Conservation (phyloP, 2,329 filamentous ascomycete species). For the Claviceps sp. region DNA sequence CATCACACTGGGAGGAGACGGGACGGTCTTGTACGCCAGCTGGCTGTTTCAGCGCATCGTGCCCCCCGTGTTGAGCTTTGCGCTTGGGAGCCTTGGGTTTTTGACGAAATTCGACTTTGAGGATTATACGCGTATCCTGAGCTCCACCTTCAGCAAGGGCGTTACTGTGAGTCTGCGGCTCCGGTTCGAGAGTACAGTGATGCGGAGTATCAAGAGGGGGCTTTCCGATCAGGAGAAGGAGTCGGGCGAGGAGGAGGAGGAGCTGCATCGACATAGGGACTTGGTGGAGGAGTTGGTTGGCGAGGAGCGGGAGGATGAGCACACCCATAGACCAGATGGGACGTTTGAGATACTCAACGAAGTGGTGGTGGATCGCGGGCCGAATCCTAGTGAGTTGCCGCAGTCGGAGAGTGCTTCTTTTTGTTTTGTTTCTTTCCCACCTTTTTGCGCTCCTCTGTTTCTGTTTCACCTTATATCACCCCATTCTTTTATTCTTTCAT, state of each 20-base stretch:
- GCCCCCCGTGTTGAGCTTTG: constrained; percentile 83
- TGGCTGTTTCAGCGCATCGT: constrained; percentile 96
- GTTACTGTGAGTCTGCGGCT: constrained; percentile 79
- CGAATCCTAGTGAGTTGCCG: constrained; percentile 61
- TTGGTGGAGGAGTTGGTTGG: constrained; percentile 83
- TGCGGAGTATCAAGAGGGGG: constrained; percentile 54
- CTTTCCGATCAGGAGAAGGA: constrained; percentile 12
- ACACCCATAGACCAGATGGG: constrained; percentile 72
- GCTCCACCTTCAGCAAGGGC: constrained; percentile 62
- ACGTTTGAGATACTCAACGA: constrained; percentile 91
- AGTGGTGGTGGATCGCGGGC: constrained; percentile 87
- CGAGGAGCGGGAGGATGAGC: constrained; percentile 68
- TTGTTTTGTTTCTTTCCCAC: not conserved
- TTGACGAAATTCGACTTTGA: constrained; percentile 93
- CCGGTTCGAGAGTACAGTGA: constrained; percentile 85
- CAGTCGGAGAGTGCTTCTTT: not conserved
- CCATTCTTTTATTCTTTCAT: not conserved
- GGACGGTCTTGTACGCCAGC: constrained; percentile 91
- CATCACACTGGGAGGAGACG: constrained; percentile 83
- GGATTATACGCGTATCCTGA: constrained; percentile 55
- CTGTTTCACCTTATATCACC: too few species aligned
- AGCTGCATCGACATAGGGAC: constrained; percentile 38
- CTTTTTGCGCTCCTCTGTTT: not conserved
- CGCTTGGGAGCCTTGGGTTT: constrained; percentile 84
- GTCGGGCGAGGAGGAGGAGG: constrained; percentile 24